Evolutionary conservation across 139 green algal genomes (phyloP).

Genomic region (Deuterostichococcus epilithicus): DNA sequence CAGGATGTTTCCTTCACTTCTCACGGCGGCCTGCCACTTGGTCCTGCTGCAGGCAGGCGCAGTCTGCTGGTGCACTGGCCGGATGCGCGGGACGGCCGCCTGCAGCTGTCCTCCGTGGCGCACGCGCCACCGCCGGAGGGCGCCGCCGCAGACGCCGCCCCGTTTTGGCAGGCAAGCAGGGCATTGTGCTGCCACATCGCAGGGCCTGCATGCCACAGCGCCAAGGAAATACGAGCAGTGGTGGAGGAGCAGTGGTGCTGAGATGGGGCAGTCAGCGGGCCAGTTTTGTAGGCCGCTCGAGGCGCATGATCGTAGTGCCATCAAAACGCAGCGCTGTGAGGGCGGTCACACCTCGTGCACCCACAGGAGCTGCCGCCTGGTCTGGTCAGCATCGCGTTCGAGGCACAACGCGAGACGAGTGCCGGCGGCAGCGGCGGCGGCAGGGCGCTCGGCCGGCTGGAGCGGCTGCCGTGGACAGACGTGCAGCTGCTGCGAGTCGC

Average conservation of each 20-base stretch:
- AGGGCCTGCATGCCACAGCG: background rate
- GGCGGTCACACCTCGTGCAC: no score
- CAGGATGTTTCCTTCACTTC: background rate
- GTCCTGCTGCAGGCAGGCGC: slow-evolving; percentile 34
- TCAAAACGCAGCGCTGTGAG: no score
- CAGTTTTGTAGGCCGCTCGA: background rate
- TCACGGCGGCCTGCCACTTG: background rate
- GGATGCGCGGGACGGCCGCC: slow-evolving; percentile 5
- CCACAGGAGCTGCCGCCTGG: background rate
- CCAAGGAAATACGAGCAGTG: background rate
- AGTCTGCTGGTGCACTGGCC: slow-evolving; percentile 69
- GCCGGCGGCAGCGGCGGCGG: background rate
- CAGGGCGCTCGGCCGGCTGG: background rate
- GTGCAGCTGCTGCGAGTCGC: background rate
- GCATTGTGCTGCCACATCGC: no score
- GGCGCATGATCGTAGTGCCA: no score
- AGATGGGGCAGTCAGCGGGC: background rate
- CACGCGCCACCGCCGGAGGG: background rate
- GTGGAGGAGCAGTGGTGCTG: slow-evolving; percentile 3
- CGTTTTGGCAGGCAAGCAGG: background rate
- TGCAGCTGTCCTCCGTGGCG: slow-evolving; percentile 48
- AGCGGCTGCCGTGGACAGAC: background rate
- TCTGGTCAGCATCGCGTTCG: background rate
- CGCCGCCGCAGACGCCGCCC: background rate
- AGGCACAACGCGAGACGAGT: background rate